Evolutionary conservation across 2,329 filamentous ascomycete species (phyloP), one percentile per base, ranked within the genome.

Genomic region (Acephala macrosclerotiorum): DNA sequence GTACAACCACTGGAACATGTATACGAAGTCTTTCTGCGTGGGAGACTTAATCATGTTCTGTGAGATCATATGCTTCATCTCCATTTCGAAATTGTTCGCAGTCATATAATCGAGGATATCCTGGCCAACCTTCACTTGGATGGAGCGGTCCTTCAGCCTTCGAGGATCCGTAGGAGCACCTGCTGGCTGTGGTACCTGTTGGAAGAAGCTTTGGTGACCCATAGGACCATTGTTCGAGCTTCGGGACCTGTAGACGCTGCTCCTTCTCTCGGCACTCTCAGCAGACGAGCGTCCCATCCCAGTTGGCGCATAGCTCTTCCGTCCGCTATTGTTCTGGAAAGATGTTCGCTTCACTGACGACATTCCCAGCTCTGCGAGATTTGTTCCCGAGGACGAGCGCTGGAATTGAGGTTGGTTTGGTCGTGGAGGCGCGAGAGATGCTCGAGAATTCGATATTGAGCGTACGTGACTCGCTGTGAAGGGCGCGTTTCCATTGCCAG

Each of bases 1-100:
- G 79, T 99, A 99, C 3, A 99, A 84, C 92, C 95, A 99, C 75
- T 98, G 94, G 76, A 99, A 99, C 85, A 99, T 97, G 79, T 88
- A 91, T 75, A 96, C 96, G 81, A 99, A 99, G 77, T 99, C 96
- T 76, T 99, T 99, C 73, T 98, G 95, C 0, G 95, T 99, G 0
- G 96, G 96, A 51, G 93, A 97, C 74, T 93, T 95, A 76, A 97
- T 89, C 7, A 93, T 92, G 74, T 97, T 97, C 69, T 92, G 91
- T 0, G 93, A 92, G n/a, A 99, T 83, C 1, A 89, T 91, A 77
- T 98, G 92, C 80, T 97, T 97, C 90, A 96, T 97, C 73, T 98
- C 94, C 85, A 97, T 89, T 79, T 99, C 96, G 75, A 98, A 99
- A 76, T 97, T 97, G 78, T 97, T 91, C 64, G 94, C 90, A 0